These are phyloP conservation scores for Spiraea crenata DNA, from an alignment of 331 rosid species.

Conservation along the genomic window DNA sequence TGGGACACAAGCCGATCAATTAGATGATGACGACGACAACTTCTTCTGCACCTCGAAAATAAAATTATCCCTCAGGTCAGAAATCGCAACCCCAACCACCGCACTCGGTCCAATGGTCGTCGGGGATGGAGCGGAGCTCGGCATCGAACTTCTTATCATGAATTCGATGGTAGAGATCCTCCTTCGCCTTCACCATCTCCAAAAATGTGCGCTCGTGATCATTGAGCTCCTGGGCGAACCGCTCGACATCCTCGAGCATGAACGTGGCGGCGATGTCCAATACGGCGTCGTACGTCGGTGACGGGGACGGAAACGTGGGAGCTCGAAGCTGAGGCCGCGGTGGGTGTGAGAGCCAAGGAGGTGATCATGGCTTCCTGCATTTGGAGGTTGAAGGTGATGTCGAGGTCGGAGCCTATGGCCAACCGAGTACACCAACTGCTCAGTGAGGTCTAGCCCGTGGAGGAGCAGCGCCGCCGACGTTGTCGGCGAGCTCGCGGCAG, in stretches of 20 bases:
- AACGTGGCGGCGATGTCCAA: conserved; percentile 34
- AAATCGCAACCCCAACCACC: conserved; percentile 41
- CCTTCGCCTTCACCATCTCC: conserved; percentile 33
- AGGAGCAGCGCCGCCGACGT: conserved; percentile 67
- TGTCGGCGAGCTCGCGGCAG: conserved; percentile 61
- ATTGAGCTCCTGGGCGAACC: conserved; percentile 18
- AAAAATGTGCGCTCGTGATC: conserved; percentile 31
- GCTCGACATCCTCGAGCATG: conserved; percentile 30
- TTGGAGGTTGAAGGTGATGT: conserved; percentile 44
- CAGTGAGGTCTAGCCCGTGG: conserved; percentile 67
- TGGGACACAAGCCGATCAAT: too few species aligned
- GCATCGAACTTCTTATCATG: conserved; percentile 41
- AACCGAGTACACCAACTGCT: conserved; percentile 64
- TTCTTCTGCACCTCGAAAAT: conserved; percentile 40
- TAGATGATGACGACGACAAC: background rate
- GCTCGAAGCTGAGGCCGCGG: conserved; percentile 10
- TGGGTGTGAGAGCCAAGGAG: conserved; percentile 31
- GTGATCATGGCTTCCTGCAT: conserved; percentile 49
- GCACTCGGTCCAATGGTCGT: conserved; percentile 38
- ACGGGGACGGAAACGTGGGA: background rate
- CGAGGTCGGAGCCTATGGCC: conserved; percentile 49
- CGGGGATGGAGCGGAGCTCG: conserved; percentile 30
- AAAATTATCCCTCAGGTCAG: conserved; percentile 35
- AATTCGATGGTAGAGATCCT: conserved; percentile 44
- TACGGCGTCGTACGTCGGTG: background rate